Conservation (phyloP, 352 stramenopile species). For the Phytophthora kernoviae region DNA sequence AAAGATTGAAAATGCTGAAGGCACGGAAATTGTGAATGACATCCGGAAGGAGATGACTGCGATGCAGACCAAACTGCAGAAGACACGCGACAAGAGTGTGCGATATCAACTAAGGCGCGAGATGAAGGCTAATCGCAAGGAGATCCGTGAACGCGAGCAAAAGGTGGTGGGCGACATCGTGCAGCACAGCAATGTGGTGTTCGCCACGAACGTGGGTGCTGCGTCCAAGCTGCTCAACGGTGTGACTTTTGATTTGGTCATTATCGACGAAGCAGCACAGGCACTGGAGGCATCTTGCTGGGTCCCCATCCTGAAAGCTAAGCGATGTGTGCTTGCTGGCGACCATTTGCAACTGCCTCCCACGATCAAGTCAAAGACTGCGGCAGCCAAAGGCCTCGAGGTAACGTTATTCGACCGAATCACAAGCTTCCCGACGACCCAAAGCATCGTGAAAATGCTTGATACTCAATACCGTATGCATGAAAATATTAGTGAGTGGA, state of each 20-base stretch:
- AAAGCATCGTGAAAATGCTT: conserved; percentile 91
- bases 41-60: conserved; percentile 91
- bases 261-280: conserved; percentile 98
- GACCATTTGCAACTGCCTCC: conserved; percentile 98
- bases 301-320: conserved; percentile 95
- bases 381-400: conserved; percentile 80
- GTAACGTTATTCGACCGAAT: conserved; percentile 97
- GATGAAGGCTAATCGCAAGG: conserved; percentile 93
- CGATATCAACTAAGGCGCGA: conserved; percentile 68
- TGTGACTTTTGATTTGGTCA: conserved; percentile 94
- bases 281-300: conserved; percentile 97
- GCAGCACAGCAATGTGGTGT: conserved; percentile 93
- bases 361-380: conserved; percentile 94
- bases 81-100: conserved; percentile 57
- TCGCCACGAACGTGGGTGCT: conserved; percentile 96
- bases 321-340: conserved; percentile 87
- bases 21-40: conserved; percentile 96
- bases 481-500: conserved; percentile 94
- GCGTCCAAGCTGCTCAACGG: conserved; percentile 90
- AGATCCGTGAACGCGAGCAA: conserved; percentile 93
- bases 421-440: conserved; percentile 64
- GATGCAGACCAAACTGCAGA: conserved; percentile 62
- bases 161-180: conserved; percentile 94
- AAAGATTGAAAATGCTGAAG: conserved; percentile 91
- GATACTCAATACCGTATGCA: conserved; percentile 98